Conservation (phyloP, 2,329 filamentous ascomycete genomes). For the Pseudocercospora eumusae region DNA sequence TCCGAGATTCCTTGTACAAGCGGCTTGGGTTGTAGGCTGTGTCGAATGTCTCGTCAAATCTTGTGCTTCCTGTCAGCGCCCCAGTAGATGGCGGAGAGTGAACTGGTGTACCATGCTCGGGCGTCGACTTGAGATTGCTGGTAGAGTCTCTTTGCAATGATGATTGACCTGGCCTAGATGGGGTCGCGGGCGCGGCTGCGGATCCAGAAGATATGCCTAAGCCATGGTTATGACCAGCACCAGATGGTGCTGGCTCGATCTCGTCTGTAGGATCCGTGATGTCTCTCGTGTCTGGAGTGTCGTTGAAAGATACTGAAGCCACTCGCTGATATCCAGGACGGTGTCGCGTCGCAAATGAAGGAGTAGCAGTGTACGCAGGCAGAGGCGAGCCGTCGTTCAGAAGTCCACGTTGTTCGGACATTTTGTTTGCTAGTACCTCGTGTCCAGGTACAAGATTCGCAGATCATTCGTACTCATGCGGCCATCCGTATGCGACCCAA, state of each 20-base stretch:
- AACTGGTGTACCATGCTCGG: constrained; percentile 22
- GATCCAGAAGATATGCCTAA: constrained; percentile 39
- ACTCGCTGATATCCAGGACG: constrained; percentile 43
- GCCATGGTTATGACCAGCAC: constrained; percentile 32
- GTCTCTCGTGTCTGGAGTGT: constrained; percentile 29
- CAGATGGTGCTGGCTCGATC: constrained; percentile 19
- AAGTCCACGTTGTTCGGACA: constrained; percentile 24
- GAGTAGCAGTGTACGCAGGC: constrained; percentile 7
- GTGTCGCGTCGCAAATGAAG: constrained; percentile 29
- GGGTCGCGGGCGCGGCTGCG: constrained; percentile 25
- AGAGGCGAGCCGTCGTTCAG: constrained; percentile 22
- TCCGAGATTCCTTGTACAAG: constrained; percentile 21
- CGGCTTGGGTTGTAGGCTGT: constrained; percentile 19
- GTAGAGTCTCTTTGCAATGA: constrained; percentile 19
- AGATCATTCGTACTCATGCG: constrained; percentile 13
- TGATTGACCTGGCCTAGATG: background rate
- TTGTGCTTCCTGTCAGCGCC: constrained; percentile 31
- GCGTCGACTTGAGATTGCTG: constrained; percentile 16
- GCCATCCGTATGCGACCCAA: constrained; percentile 14
- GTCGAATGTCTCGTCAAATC: constrained; percentile 25
- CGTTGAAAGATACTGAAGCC: constrained; percentile 40
- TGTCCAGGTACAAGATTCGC: constrained; percentile 9
- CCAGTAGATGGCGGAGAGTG: constrained; percentile 33
- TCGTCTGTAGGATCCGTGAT: constrained; percentile 38
- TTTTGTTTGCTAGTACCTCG: constrained; percentile 15